Evolutionary conservation across 2,329 filamentous ascomycete genomes (phyloP), one percentile per base, ranked within the genome.

Genomic region (Phoma sp.): DNA sequence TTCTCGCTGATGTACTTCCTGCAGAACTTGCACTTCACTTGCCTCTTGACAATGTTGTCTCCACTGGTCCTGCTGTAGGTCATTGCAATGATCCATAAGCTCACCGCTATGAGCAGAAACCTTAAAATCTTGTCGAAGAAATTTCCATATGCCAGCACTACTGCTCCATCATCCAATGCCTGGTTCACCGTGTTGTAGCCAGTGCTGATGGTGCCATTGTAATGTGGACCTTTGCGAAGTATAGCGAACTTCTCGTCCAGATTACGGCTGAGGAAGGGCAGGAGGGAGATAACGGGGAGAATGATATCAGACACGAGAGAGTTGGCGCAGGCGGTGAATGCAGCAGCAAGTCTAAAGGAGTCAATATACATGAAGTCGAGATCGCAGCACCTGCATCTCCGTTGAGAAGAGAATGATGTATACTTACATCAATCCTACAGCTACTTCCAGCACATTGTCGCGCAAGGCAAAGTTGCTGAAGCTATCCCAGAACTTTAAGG

Each of bases 221-320:
- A 71, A 53, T 83, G 78, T 2, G 84, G 81, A 0, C 88, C 88
- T 0, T 77, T 67, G 30, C 78, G 81, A 23, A 91, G 73, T 6
- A 90, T 83, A 0, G 87, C 84, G 69, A 92, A 92, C 71, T 90
- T 90, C 74, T 90, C 84, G 66, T 89, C 86, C 66, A 92, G 81
- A 68, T 91, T 91, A 59, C 84, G 84, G 64, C 88, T 83, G 50
- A 91, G 76, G 42, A 89, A 89, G 4, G 90, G 81, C 18, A 92
- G 76, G 34, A 91, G 76, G 2, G 88, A 89, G 23, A 92, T 77
- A 0, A 89, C 80, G 5, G 89, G 89, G 57, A 91, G 83, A 38
- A 91, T 76, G 28, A 91, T 83, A 63, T 90, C 87, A 56, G 83
- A 84, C 47, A 91, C 87, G 66, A 91, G 87, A 7, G 85, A 88